These are phyloP conservation scores for Nicotiana rustica DNA, from an alignment of 305 asterid genomes.

Conservation along the genomic window DNA sequence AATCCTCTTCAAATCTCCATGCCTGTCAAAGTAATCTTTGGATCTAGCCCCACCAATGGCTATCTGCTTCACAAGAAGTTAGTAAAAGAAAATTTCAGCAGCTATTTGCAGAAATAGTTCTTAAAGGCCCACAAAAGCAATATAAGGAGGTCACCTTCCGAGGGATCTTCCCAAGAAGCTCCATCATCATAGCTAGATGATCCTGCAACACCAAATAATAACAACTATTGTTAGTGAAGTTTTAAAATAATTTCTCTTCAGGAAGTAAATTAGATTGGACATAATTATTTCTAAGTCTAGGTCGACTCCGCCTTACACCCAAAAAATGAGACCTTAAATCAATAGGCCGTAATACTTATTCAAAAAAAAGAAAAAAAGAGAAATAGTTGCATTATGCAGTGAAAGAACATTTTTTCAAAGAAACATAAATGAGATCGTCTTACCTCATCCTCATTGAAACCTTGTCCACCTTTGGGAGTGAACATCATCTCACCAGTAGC, in stretches of 20 bases:
- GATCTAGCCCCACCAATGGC: constrained; percentile 81
- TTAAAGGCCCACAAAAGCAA: constrained; percentile 18
- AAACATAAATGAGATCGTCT: constrained; percentile 29
- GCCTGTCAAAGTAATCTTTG: constrained; percentile 87
- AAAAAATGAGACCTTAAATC: neutral
- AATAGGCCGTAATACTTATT: neutral
- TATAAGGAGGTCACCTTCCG: constrained; percentile 61
- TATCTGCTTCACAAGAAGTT: constrained; percentile 53
- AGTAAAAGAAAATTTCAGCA: constrained; percentile 33
- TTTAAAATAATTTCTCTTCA: neutral
- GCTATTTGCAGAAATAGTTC: constrained; percentile 33
- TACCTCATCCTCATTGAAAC: constrained; percentile 96
- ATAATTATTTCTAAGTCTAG: constrained; percentile 6
- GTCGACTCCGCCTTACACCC: neutral
- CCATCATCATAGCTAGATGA: constrained; percentile 98
- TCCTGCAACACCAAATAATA: constrained; percentile 54
- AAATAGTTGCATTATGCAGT: constrained; percentile 5
- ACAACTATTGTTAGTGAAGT: neutral
- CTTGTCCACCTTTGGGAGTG: constrained; percentile 85
- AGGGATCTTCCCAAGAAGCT: constrained; percentile 93
- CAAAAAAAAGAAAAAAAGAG: neutral
- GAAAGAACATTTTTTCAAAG: constrained; percentile 16
- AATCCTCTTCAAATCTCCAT: constrained; percentile 94
- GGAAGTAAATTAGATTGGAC: neutral
- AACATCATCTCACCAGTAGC: constrained; percentile 99